Base-by-base conservation (phyloP, 495 filamentous ascomycete genomes). In the Lasiosphaeris hirsuta region DNA sequence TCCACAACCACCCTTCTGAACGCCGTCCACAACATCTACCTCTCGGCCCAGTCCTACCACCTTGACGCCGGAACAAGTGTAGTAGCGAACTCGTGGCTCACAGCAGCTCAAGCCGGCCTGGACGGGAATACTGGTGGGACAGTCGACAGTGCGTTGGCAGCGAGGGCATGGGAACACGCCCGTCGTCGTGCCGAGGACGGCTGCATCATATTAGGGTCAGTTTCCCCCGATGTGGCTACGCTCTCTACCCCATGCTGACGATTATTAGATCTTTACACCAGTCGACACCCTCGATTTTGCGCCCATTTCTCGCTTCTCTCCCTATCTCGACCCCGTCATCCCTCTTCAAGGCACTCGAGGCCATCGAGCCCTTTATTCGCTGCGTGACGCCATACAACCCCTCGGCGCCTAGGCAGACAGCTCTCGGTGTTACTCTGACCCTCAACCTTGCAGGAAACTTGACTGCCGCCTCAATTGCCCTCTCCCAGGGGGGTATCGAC, bases 101-200 rank as follows among this genome's bases (percentile, higher is more conserved):
- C 88, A 3, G 90, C 89, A 7, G 78, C 83, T 10, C 85, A 86
- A 60, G 70, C 78, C 4, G 81, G 83, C 45, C 78, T 79, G 0
- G 85, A 89, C 63, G 89, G 87, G 30, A 80, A 79, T 11, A 74
- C 74, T 38, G 90, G 89, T 23, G 90, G 90, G 18, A 89, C 86
- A 0, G 81, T 97, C 38, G 94, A 98, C 65, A 75, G 80, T 53
- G 86, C 89, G 18, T 66, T 98, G 53, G 90, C 88, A 1, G 78
- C 84, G 13, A 82, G 90, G 65, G 94, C 92, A 30, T 98, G 94
- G 94, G 94, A 98, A 74, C 94, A 98, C 81, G 94, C 95, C 51
- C 82, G 94, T 60, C 82, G 94, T 45, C 83, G 94, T 75, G 94
- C 94, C 39, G 94, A 98, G 69, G 94, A 98, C 77, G 93, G 91